Evolutionary conservation across 805 yeast genomes (phyloP), one percentile per base, ranked within the genome.

Genomic region (Teunomyces pallodes): DNA sequence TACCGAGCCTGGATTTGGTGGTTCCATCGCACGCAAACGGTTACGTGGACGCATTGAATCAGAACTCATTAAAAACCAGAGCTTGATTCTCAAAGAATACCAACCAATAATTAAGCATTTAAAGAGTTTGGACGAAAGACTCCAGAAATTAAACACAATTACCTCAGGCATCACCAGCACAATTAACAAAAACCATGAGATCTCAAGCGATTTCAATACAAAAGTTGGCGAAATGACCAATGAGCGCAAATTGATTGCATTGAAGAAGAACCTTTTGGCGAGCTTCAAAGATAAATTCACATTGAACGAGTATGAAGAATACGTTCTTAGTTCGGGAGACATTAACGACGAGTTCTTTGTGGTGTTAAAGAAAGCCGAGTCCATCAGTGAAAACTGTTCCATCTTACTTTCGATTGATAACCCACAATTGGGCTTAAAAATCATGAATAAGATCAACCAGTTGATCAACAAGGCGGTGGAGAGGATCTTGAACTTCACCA

Each of bases 251-350:
- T 42, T 65, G n/a, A 46, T 77, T 27, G 59, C 14, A 59, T 53
- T 84, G 43, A 81, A 84, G 56, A 83, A 79, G 57, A 63, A 72
- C 32, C 57, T 87, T 0, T 63, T 87, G 36, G 56, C 65, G 0
- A 74, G 76, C 27, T 80, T 86, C 54, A 81, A 83, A 52, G 72
- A 76, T 3, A 79, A 79, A 48, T 89, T 87, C 59, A 80, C 91
- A 0, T 64, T 92, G 39, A 78, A 77, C 39, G 91, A 84, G 51
- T 79, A 81, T 48, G 97, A 92, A 55, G 84, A 82, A 40, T 86
- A 80, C 56, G 65, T 78, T 5, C 67, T 91, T 35, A 60, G 64
- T 17, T 73, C 75, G 28, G 74, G 72, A 12, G 79, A 71, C 9
- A 69, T 78, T 28, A 69, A 71, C 52, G 69, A 74, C 1, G 82